These are phyloP conservation scores for Fusarium succisae DNA, from an alignment of 2,329 filamentous ascomycete species.

Conservation along the genomic window DNA sequence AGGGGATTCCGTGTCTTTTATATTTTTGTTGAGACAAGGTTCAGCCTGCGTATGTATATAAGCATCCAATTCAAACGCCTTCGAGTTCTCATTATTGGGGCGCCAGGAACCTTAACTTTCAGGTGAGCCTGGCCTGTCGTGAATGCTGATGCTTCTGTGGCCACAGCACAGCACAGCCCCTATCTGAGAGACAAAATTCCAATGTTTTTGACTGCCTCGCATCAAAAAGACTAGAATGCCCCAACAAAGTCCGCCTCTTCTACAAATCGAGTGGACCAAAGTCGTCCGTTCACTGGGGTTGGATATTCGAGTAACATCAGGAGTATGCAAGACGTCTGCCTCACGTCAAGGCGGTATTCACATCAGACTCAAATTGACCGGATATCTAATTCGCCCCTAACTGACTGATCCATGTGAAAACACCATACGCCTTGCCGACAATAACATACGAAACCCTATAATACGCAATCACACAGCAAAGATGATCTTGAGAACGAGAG, in stretches of 20 bases:
- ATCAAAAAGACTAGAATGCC: background rate
- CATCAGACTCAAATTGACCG: slow-evolving; percentile 20
- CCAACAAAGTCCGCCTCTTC: background rate
- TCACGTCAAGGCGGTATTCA: background rate
- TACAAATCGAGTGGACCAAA: background rate
- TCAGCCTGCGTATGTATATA: background rate
- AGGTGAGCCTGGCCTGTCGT: background rate
- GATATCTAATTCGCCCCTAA: slow-evolving; percentile 39
- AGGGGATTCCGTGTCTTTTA: background rate
- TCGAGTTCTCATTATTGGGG: background rate
- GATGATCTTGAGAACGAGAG: slow-evolving; percentile 72
- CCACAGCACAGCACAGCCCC: background rate
- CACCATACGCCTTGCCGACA: slow-evolving; percentile 13
- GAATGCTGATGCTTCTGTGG: background rate
- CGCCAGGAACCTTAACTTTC: background rate
- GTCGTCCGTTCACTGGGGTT: background rate
- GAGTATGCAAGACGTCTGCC: background rate
- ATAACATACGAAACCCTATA: background rate
- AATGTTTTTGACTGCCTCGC: no score
- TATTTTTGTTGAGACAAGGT: background rate
- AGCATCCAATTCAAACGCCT: no score
- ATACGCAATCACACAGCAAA: slow-evolving; percentile 41
- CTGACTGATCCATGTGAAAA: background rate
- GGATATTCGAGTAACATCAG: background rate
- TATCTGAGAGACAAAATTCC: background rate